Evolutionary conservation across 495 filamentous ascomycete genomes (phyloP), one percentile per base, ranked within the genome.

Genomic region (Aspergillus cavernicola): DNA sequence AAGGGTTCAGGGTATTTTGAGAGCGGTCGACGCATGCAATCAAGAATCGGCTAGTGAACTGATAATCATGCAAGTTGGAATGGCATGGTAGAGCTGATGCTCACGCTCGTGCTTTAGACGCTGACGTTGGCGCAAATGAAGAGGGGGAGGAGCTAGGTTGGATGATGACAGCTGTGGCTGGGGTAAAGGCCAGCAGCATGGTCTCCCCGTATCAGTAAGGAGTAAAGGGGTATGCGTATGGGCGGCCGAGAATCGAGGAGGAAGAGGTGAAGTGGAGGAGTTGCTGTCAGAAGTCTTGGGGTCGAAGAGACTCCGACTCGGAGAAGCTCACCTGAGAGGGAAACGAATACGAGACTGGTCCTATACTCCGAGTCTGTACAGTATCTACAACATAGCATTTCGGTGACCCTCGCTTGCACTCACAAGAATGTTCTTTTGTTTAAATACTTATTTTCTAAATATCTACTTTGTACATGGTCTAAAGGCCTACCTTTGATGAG

Each of bases 141-240:
- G 46, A 50, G 46, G 33, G 33, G 45, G 29, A 23, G 22, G n/a
- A 43, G 24, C 36, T 39, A 20, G 24, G 40, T 22, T 26, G 20
- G n/a, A 29, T 28, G 46, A 37, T 28, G 46, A 39, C 24, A 47
- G 44, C 31, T 47, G 44, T 47, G 44, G 31, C 44, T 24, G 44
- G 44, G 44, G 18, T 36, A 18, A 47, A 24, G 24, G 31, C 44
- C 31, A 35, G 35, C 35, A 50, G 22, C 46, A 50, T 50, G 46
- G 26, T 36, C 44, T 47, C 19, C 26, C 44, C 13, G 31, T 47
- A 23, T 31, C 12, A 13, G 36, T 3, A 47, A 23, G 18, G 19
- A 6, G 13, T 10, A 3, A 33, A 24, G n/a, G 18, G 12, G 19
- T 15, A 33, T 4, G 31, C 13, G 12, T 36, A 20, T 13, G 44